Evolutionary conservation across 345 rosid species (phyloP).

Genomic region (Pistacia atlantica): DNA sequence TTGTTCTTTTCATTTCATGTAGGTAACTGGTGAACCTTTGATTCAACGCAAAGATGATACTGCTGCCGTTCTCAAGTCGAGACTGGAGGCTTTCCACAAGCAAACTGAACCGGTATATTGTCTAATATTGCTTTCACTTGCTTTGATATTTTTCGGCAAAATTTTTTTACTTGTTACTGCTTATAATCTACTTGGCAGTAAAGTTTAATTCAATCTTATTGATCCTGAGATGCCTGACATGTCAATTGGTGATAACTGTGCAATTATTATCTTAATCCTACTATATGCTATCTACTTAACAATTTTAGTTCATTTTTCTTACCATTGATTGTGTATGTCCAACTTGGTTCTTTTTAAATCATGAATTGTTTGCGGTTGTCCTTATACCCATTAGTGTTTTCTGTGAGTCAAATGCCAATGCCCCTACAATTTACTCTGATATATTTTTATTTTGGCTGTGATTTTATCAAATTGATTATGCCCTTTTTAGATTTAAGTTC

Average conservation of each 20-base stretch:
- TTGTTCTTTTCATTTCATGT: conserved; percentile 18
- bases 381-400: not conserved
- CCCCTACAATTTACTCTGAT: not conserved
- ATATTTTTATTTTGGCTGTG: not conserved
- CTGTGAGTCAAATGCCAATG: not conserved
- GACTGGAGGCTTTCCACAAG: conserved; percentile 88
- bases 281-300: not conserved
- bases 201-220: not conserved
- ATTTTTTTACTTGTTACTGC: not conserved
- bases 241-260: not conserved
- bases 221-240: not conserved
- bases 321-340: not conserved
- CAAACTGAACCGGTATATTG: conserved; percentile 80
- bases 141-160: not conserved
- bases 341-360: not conserved
- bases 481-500: not conserved
- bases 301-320: not conserved
- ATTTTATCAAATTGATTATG: not conserved
- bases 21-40: conserved; percentile 91
- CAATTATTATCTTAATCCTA: not conserved
- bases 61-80: conserved; percentile 81
- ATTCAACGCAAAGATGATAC: conserved; percentile 95
- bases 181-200: not conserved
- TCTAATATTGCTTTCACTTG: not conserved
- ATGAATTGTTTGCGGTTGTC: not conserved